Evolutionary conservation across 176 grass and related monocot species (phyloP).

Genomic region (Leersia perrieri): DNA sequence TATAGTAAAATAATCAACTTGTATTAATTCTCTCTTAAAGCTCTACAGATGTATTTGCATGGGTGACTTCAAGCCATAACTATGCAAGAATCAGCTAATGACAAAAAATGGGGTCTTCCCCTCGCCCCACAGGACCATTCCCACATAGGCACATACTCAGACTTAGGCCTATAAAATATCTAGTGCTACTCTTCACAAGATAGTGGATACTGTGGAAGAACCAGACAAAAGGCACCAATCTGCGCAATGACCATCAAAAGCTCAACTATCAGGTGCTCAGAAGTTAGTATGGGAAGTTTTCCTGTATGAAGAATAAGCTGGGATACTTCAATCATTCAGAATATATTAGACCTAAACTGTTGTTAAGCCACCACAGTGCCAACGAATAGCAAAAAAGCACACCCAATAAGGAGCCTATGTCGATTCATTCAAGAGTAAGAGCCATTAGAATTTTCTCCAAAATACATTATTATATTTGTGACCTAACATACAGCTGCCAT

Average conservation of each 20-base stretch:
- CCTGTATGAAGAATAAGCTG: background rate
- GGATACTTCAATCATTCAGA: background rate
- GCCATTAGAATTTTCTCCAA: background rate
- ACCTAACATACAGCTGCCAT: background rate
- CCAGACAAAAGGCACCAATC: background rate
- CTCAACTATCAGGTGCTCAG: background rate
- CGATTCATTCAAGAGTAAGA: background rate
- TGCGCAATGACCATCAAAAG: background rate
- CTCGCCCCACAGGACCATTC: background rate
- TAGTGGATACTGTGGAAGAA: background rate
- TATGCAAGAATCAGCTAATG: constrained; percentile 8
- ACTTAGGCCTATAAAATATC: background rate
- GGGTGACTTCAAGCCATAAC: background rate
- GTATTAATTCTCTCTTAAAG: background rate
- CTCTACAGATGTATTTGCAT: background rate
- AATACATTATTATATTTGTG: background rate
- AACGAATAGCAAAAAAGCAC: background rate
- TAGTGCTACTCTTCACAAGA: background rate
- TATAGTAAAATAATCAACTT: constrained; percentile 13
- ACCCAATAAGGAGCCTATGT: background rate
- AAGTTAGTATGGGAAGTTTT: background rate
- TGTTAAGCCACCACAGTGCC: background rate
- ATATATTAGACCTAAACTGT: background rate
- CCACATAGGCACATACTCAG: background rate
- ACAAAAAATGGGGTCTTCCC: background rate